These are phyloP conservation scores for Alternaria alternata DNA, from an alignment of 2,329 filamentous ascomycete genomes.

Conservation along the genomic window DNA sequence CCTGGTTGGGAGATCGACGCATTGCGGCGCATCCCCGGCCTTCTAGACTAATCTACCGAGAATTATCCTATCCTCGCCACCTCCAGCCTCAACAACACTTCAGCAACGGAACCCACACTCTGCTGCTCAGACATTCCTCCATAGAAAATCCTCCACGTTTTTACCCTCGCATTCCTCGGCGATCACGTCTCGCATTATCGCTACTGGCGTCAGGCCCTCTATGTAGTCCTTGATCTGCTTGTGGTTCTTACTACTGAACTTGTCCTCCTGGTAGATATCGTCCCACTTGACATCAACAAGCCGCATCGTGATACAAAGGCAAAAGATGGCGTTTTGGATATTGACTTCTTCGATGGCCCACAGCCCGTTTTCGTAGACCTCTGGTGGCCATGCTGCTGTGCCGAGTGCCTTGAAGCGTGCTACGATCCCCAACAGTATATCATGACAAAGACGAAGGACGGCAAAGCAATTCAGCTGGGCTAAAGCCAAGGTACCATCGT, in stretches of 20 bases:
- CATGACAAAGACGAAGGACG: not conserved
- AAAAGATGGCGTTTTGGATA: too few relatives aligned
- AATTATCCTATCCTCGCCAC: conserved; percentile 15
- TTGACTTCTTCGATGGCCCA: too few relatives aligned
- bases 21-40: conserved; percentile 10
- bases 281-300: too few relatives aligned
- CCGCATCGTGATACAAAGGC: too few relatives aligned
- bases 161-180: not conserved
- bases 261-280: too few relatives aligned
- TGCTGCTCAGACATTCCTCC: not conserved
- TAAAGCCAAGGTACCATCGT: not conserved
- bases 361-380: too few relatives aligned
- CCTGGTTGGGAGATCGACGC: conserved; percentile 13
- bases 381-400: not conserved
- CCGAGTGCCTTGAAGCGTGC: not conserved
- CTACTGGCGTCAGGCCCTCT: too few relatives aligned
- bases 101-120: not conserved
- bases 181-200: not conserved
- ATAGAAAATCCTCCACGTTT: not conserved
- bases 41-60: conserved; percentile 20
- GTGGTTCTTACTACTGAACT: too few relatives aligned
- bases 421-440: not conserved
- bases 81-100: conserved; percentile 10
- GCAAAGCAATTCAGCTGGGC: not conserved
- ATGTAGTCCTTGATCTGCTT: too few relatives aligned